phyloP scores from a whole-genome alignment of 352 stramenopile genomes.

The Globisporangium nunn region DNA sequence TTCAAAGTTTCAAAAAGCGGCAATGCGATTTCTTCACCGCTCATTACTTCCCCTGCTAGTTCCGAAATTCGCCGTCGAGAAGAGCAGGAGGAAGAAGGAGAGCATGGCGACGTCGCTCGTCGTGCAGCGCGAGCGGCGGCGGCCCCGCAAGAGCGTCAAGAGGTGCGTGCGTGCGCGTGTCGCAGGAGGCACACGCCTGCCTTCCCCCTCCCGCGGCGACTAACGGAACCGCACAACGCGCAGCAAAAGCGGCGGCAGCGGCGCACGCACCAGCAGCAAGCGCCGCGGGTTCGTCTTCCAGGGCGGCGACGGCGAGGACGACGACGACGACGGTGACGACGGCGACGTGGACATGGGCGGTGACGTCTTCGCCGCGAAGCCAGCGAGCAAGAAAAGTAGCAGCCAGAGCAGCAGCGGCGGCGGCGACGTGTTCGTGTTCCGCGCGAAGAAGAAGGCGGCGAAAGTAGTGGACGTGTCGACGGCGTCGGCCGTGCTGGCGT shows the following conservation, averaged over 20 bases:
- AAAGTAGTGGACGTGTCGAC: slow-evolving; percentile 30
- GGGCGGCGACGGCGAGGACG: slow-evolving; percentile 13
- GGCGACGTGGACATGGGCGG: slow-evolving; percentile 18
- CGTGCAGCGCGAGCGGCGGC: slow-evolving; percentile 49
- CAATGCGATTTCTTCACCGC: background rate
- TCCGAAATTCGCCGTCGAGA: background rate
- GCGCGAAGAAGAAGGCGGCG: slow-evolving; percentile 23
- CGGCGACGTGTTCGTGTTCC: slow-evolving; percentile 46
- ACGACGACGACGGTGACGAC: background rate
- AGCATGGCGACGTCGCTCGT: slow-evolving; percentile 31
- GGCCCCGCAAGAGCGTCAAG: slow-evolving; percentile 26
- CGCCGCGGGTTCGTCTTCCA: slow-evolving; percentile 59
- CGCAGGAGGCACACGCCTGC: background rate
- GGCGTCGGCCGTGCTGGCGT: slow-evolving; percentile 31
- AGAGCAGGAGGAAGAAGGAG: background rate
- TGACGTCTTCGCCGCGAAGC: background rate
- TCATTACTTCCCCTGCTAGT: background rate
- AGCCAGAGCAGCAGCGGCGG: slow-evolving; percentile 9
- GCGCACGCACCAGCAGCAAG: slow-evolving; percentile 15
- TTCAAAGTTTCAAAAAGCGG: slow-evolving; percentile 5
- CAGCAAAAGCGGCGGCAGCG: slow-evolving; percentile 8
- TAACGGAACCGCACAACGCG: background rate
- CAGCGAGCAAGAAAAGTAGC: slow-evolving; percentile 2
- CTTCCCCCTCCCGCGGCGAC: slow-evolving; percentile 1
- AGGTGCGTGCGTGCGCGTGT: slow-evolving; percentile 16